Base-by-base conservation (phyloP, 805 yeast genomes). In the Teunomyces atbi region DNA sequence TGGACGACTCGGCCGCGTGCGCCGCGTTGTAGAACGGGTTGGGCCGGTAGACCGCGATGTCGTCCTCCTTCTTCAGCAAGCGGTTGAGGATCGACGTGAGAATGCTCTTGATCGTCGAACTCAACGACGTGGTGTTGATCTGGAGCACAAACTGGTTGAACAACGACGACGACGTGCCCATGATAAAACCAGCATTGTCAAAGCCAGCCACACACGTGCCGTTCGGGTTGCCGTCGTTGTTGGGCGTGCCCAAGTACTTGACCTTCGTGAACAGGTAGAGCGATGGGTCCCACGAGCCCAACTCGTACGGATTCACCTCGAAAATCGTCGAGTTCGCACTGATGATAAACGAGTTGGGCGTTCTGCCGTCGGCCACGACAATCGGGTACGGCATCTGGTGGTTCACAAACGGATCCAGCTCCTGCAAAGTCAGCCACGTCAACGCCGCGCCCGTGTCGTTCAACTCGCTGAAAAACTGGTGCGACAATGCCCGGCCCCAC, bases 31-130 rank as follows among this genome's bases (percentile, higher is more conserved):
- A 69, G 66, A 84, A 84, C 12, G 65, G 66, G 41, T 60, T 61
- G 5, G 66, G 66, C 7, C 27, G 28, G 46, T 58, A 58, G 7
- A 53, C 48, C 27, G 64, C 65, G 41, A 52, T 46, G 34, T 52
- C 56, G 35, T 49, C 73, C 41, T 81, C 79, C 33, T 73, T 76
- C 16, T 66, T 61, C 45, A 78, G 73, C 30, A 83, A 67, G 15
- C 58, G 45, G 5, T 51, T 44, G 38, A 69, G 59, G 21, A 69
- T 52, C 15, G 48, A 46, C 20, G 51, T 43, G 21, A 69, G 45
- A 12, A 66, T 39, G 11, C 51, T 47, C 26, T 58, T 52, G 13
- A 69, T 47, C 1, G 57, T 52, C 11, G 44, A 32, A 5, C 51
- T 42, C n/a, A 53, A 41, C 10, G 47, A n/a, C 28, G 53, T 54